phyloP scores from a whole-genome alignment of 805 yeast species.

The Brettanomyces bruxellensis region DNA sequence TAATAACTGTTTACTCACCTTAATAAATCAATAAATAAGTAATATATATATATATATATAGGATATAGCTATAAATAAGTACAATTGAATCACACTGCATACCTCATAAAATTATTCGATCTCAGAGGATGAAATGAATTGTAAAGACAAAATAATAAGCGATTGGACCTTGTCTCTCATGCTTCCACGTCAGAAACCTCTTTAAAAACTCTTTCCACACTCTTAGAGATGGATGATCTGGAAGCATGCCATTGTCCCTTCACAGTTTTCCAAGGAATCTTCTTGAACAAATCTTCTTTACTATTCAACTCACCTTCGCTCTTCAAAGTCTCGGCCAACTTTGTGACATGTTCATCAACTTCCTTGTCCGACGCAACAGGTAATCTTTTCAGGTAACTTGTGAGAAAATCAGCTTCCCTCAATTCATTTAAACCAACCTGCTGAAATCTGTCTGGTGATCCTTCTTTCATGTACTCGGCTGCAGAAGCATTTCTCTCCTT shows the following conservation, averaged over 20 bases:
- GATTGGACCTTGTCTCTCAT: too few relatives aligned
- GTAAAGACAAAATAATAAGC: too few relatives aligned
- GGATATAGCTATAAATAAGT: too few relatives aligned
- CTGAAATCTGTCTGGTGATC: conserved; percentile 33
- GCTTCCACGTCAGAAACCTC: conserved; percentile 5
- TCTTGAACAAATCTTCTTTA: conserved; percentile 19
- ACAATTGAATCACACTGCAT: too few relatives aligned
- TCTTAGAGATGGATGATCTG: conserved; percentile 20
- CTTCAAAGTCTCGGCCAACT: conserved; percentile 20
- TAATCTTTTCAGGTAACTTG: conserved; percentile 23
- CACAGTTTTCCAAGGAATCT: conserved; percentile 27
- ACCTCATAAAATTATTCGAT: too few relatives aligned
- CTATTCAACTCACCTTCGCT: conserved; percentile 16
- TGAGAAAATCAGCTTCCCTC: conserved; percentile 28
- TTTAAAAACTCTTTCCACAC: conserved; percentile 20
- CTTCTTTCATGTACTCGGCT: conserved; percentile 27
- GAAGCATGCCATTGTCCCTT: conserved; percentile 29
- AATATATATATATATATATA: too few relatives aligned
- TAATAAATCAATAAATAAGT: too few relatives aligned
- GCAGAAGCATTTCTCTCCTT: conserved; percentile 33
- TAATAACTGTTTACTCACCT: too few relatives aligned
- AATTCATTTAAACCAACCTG: conserved; percentile 29
- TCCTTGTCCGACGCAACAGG: conserved; percentile 31
- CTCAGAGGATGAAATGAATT: too few relatives aligned
- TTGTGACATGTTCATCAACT: conserved; percentile 21